A percentile compares a stretch with the other conserved stretches of the same genome.
Conservation (phyloP, 768 basidiomycete species). For the Suillus subluteus region DNA sequence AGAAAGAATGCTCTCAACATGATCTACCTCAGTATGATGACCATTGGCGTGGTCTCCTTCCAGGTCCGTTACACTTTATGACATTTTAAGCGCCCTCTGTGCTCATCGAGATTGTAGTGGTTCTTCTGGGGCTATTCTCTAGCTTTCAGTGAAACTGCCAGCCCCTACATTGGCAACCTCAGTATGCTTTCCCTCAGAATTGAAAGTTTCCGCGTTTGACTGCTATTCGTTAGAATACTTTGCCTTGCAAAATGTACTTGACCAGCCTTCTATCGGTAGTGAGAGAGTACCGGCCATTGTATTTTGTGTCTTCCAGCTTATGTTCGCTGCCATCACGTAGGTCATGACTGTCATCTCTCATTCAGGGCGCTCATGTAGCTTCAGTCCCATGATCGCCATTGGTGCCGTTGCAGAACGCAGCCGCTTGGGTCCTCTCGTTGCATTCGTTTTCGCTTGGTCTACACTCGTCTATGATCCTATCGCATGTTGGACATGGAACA, state of each 20-base stretch:
- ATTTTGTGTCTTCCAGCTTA: conserved; percentile 85
- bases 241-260: conserved; percentile 77
- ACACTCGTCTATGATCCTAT: conserved; percentile 92
- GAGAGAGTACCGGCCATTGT: conserved; percentile 70
- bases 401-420: conserved; percentile 93
- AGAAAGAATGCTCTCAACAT: conserved; percentile 93
- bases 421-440: conserved; percentile 81
- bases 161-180: conserved; percentile 83
- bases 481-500: conserved; percentile 96
- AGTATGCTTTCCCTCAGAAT: conserved; percentile 45
- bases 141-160: conserved; percentile 80
- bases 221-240: conserved; percentile 68
- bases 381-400: conserved; percentile 82
- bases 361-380: conserved; percentile 18
- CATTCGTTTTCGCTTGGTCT: conserved; percentile 91
- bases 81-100: neutral
- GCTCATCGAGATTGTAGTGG: conserved; percentile 57
- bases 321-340: conserved; percentile 90
- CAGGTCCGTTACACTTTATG: conserved; percentile 52
- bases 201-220: neutral
- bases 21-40: conserved; percentile 81
- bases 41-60: conserved; percentile 80
- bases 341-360: conserved; percentile 25
- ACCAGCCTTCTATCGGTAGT: conserved; percentile 74
- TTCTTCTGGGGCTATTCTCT: conserved; percentile 98